These are phyloP conservation scores for Populus alba DNA, from an alignment of 345 rosid species.

Conservation along the genomic window DNA sequence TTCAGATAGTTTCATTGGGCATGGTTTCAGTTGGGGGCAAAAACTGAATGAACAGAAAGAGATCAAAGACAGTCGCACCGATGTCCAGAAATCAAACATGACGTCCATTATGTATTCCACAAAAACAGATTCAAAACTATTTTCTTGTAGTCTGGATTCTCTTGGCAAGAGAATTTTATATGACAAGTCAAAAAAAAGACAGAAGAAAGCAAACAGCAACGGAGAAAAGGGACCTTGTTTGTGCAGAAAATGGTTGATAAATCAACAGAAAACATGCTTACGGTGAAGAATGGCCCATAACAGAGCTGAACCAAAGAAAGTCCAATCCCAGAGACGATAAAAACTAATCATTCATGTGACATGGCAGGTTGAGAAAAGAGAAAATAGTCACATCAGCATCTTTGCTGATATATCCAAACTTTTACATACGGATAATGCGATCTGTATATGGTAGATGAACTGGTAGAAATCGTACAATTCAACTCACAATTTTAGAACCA, in stretches of 20 bases:
- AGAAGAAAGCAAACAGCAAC: neutral
- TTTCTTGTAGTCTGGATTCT: neutral
- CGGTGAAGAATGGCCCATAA: neutral
- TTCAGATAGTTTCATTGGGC: neutral
- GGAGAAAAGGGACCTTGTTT: neutral
- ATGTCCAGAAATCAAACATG: neutral
- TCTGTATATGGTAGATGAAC: neutral
- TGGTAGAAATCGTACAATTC: neutral
- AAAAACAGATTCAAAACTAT: neutral
- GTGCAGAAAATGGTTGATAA: neutral
- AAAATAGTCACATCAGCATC: neutral
- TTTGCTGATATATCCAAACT: neutral
- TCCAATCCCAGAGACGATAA: neutral
- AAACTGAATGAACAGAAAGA: neutral
- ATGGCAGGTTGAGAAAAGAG: neutral
- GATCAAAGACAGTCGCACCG: neutral
- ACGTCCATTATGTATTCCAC: neutral
- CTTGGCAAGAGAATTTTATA: neutral
- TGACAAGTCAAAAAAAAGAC: neutral
- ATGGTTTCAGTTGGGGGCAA: neutral
- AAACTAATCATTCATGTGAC: neutral
- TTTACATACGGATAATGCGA: neutral
- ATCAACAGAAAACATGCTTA: neutral
- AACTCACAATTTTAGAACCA: constrained; percentile 42
- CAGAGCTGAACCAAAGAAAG: neutral